These are phyloP conservation scores for Xylariaceae sp. DNA, from an alignment of 2,329 filamentous ascomycete genomes.

Conservation along the genomic window DNA sequence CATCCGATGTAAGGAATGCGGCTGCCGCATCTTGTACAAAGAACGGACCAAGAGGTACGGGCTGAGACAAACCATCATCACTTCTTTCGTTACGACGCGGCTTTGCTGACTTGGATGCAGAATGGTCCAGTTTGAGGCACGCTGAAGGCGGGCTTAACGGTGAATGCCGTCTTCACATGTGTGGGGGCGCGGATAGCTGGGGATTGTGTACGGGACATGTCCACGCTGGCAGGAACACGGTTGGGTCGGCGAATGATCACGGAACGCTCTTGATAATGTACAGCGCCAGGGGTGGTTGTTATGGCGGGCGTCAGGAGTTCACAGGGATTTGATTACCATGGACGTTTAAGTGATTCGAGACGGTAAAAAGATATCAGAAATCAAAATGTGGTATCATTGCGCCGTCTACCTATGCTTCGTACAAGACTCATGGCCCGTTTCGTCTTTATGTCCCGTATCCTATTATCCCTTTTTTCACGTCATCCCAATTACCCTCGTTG, in stretches of 20 bases:
- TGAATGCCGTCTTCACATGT: not conserved
- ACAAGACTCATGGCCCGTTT: conserved; percentile 5
- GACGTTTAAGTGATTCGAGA: not conserved
- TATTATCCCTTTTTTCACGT: not conserved
- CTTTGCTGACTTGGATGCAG: conserved; percentile 41
- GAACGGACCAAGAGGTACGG: conserved; percentile 91
- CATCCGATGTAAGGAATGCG: conserved; percentile 87
- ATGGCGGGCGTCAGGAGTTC: conserved; percentile 23
- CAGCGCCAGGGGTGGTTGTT: not conserved
- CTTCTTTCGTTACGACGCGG: not conserved
- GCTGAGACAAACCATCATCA: not conserved
- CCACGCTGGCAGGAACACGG: not conserved
- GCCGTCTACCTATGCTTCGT: conserved; percentile 22
- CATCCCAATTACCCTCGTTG: conserved; percentile 33
- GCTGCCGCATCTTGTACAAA: conserved; percentile 94
- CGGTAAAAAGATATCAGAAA: conserved; percentile 10
- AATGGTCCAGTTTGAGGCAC: conserved; percentile 98
- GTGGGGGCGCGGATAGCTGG: not conserved
- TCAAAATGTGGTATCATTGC: conserved; percentile 28
- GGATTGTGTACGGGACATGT: conserved; percentile 2
- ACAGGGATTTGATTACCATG: conserved; percentile 9
- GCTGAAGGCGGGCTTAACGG: conserved; percentile 48
- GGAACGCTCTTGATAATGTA: not conserved
- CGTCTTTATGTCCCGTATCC: conserved; percentile 2
- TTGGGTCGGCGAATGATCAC: conserved; percentile 1